Evolutionary conservation across 768 basidiomycete genomes (phyloP).

Genomic region (Phanerodontia chrysosporium): DNA sequence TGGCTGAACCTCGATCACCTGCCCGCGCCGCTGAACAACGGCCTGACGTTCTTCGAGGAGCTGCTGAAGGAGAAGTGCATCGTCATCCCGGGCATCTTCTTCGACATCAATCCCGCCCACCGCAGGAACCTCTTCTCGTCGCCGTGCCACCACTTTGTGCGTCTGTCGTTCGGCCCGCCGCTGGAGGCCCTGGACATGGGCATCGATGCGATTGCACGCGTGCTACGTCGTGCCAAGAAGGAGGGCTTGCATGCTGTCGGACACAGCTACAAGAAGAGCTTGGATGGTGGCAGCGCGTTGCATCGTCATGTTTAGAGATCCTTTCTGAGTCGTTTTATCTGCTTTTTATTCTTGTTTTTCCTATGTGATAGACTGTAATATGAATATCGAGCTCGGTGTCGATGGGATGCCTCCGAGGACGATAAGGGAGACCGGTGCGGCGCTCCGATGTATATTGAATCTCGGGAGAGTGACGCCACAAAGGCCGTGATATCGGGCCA

Average conservation of each 20-base stretch:
- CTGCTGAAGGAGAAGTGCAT: constrained; percentile 87
- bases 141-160: constrained; percentile 86
- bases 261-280: constrained; percentile 63
- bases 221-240: constrained; percentile 66
- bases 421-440: not conserved
- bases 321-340: not conserved
- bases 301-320: constrained; percentile 7
- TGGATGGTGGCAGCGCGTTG: constrained; percentile 29
- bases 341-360: not conserved
- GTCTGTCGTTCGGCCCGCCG: constrained; percentile 83
- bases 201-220: constrained; percentile 81
- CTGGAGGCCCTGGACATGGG: constrained; percentile 77
- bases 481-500: not conserved
- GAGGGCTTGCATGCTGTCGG: constrained; percentile 61
- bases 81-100: constrained; percentile 89
- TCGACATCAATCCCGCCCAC: constrained; percentile 77
- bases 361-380: not conserved
- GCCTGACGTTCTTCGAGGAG: constrained; percentile 95
- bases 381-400: not conserved
- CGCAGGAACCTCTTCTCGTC: constrained; percentile 87
- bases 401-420: not conserved
- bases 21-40: constrained; percentile 81
- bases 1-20: constrained; percentile 86
- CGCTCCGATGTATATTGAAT: not conserved
- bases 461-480: not conserved